Base-by-base conservation (phyloP, 73 alveolate species). In the Paramecium biaurelia region DNA sequence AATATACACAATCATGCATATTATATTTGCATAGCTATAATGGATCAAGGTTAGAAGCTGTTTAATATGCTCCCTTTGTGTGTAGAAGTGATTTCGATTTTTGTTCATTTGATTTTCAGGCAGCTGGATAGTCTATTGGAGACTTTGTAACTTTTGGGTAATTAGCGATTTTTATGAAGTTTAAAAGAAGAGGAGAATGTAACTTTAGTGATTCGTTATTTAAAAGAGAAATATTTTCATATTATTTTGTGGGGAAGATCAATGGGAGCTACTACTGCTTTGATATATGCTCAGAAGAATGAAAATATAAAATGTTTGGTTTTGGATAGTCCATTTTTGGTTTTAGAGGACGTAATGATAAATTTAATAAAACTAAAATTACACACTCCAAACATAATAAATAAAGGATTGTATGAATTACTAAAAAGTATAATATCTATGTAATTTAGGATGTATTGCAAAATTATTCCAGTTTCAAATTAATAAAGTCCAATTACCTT, bases 101-200 rank as follows among this genome's bases (percentile, higher is more conserved):
- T 23, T 79, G 90, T 45, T 79, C 63, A 14, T 79, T 79, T 79
- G 90, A 79, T 45, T 79, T 79, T 34, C 23, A 79, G 15, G 90
- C 53, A n/a, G 70, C 76, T 79, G 90, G 90, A 43, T 24, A 43
- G 28, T 79, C 90, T 1, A 23, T 2, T 0, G 90, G 90, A 45
- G 56, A 79, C 11, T 42, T n/a, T 42, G 90, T 79, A 23, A 79
- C 90, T 8, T 79, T 79, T 79, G 90, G 90, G 90, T 79, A 79
- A 43, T 38, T n/a, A 41, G 6, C 43, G 5, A 23, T 30, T 30
- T 9, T 79, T 4, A 79, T 45, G 28, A 20, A 79, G 76, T 30
- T 12, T 79, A 14, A 79, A 79, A 63, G 90, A 79, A 53, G 42
- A 42, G 23, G 53, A 79, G 47, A 41, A 79, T 15, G 1, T 42